Conservation (phyloP, 768 basidiomycete genomes). For the Mycena olivaceomarginata region DNA sequence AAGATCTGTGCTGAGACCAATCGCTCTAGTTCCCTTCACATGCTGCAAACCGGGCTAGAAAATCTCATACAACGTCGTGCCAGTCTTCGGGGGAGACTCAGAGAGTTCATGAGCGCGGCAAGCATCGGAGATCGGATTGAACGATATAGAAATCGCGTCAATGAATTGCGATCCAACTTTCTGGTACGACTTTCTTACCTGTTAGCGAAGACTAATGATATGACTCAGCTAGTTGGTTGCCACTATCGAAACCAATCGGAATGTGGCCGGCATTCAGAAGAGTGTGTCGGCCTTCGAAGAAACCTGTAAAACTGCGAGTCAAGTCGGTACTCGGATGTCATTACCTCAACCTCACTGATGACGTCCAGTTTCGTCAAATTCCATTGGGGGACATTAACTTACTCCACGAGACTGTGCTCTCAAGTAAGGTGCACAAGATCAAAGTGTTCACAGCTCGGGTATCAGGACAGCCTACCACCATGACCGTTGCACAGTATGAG, state of each 20-base stretch:
- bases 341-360: neutral
- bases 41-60: neutral
- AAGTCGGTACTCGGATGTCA: too few species aligned
- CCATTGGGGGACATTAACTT: conserved; percentile 33
- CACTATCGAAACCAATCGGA: conserved; percentile 2
- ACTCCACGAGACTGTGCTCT: conserved; percentile 7
- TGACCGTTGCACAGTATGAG: conserved; percentile 26
- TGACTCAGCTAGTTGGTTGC: neutral
- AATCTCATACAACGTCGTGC: neutral
- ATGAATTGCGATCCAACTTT: conserved; percentile 18
- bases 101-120: neutral
- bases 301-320: too few species aligned
- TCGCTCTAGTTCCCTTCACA: neutral
- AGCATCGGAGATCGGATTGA: neutral
- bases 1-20: neutral
- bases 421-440: neutral
- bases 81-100: neutral
- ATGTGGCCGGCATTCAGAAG: neutral
- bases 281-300: neutral
- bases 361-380: conserved; percentile 14
- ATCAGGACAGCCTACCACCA: neutral
- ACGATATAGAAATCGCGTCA: neutral
- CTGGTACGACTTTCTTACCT: neutral
- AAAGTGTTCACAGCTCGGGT: conserved; percentile 26
- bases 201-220: too few species aligned